Percentiles rank a stretch among this genome's conserved stretches.
Conservation (phyloP, 2,329 filamentous ascomycete genomes). For the Coleophoma eucalyptorum region DNA sequence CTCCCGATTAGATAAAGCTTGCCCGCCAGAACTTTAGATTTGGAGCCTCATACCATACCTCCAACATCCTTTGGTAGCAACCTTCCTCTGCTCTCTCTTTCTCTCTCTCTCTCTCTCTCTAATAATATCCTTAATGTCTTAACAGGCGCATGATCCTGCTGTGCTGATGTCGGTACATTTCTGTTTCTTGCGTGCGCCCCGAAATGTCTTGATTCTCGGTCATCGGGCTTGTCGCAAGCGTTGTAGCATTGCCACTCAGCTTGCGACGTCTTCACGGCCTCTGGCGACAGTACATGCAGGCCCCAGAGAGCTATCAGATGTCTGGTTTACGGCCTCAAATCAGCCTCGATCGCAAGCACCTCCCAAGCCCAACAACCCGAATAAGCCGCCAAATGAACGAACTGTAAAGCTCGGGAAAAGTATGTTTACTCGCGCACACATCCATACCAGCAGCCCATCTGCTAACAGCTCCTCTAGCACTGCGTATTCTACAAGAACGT, state of each 20-base stretch:
- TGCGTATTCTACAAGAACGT: conserved; percentile 61
- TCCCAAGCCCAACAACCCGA: conserved; percentile 11
- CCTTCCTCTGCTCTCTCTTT: not conserved
- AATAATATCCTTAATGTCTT: conserved; percentile 15
- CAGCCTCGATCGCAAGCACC: conserved; percentile 8
- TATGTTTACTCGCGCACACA: conserved; percentile 7
- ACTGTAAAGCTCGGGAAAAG: conserved; percentile 49
- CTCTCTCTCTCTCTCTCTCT: not conserved
- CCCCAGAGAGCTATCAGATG: conserved; percentile 26
- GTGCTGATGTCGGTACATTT: conserved; percentile 27
- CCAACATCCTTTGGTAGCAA: not conserved
- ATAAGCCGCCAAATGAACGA: conserved; percentile 45
- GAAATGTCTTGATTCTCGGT: conserved; percentile 12
- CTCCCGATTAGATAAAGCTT: not conserved
- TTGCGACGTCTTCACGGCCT: conserved; percentile 10
- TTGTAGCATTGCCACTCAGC: conserved; percentile 1
- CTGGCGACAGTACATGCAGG: conserved; percentile 20
- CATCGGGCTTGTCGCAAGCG: conserved; percentile 4
- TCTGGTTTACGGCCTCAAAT: conserved; percentile 41
- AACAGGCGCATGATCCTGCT: not conserved
- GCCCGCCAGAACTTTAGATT: not conserved
- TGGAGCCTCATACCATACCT: not conserved
- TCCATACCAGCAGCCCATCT: conserved; percentile 6
- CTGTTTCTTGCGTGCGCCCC: conserved; percentile 12
- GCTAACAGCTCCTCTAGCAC: conserved; percentile 37